Conservation (phyloP, 1,284 basidiomycete species). For the Waitea zeae region DNA sequence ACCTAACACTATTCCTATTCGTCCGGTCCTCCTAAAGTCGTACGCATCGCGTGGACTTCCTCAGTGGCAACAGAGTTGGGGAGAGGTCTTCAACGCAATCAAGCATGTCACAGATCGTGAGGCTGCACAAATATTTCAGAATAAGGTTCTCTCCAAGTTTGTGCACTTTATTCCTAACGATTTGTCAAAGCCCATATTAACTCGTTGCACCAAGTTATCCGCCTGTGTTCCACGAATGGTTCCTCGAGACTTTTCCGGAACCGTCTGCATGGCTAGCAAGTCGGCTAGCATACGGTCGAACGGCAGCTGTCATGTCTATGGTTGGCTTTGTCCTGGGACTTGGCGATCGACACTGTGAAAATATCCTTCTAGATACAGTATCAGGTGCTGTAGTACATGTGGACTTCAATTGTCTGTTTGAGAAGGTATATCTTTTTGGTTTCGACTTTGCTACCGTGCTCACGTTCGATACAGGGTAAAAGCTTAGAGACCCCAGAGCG, state of each 20-base stretch:
- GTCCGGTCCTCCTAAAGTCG: conserved; percentile 59
- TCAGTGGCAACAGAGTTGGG: conserved; percentile 51
- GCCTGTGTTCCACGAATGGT: conserved; percentile 95
- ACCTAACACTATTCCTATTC: conserved; percentile 78
- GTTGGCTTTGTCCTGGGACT: conserved; percentile 94
- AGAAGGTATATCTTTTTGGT: conserved; percentile 41
- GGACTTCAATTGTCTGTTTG: conserved; percentile 97
- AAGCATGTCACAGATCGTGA: conserved; percentile 31
- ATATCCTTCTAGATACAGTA: conserved; percentile 83
- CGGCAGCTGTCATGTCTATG: conserved; percentile 97
- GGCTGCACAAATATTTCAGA: conserved; percentile 41
- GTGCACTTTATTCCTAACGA: background rate
- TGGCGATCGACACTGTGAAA: conserved; percentile 96
- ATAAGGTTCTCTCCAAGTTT: conserved; percentile 43
- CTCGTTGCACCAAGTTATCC: no score
- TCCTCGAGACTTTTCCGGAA: conserved; percentile 92
- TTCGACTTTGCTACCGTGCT: conserved; percentile 1
- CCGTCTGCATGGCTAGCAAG: conserved; percentile 89
- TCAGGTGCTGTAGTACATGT: conserved; percentile 93
- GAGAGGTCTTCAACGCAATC: conserved; percentile 34
- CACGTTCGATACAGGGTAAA: conserved; percentile 43
- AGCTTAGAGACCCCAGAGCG: conserved; percentile 81
- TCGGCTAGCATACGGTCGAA: conserved; percentile 75
- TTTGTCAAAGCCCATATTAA: conserved; percentile 10
- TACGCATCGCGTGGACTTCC: conserved; percentile 51